Percentiles rank a stretch among this genome's conserved stretches.
These are phyloP conservation scores for Quercus alba DNA, from an alignment of 306 rosid species.

Conservation along the genomic window DNA sequence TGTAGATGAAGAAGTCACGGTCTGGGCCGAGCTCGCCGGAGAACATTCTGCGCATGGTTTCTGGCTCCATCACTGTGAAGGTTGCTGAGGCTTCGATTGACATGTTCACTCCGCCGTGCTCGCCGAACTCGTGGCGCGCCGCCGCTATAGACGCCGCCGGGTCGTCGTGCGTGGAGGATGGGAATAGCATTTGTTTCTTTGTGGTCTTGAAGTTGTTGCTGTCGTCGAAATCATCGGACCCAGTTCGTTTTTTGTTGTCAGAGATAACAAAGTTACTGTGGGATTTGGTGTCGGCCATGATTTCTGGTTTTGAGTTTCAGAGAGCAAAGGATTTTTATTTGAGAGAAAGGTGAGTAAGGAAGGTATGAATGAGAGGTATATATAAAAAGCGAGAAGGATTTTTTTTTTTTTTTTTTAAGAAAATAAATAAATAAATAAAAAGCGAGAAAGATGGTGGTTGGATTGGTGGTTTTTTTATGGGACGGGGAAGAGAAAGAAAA, in stretches of 20 bases:
- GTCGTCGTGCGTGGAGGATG: constrained; percentile 16
- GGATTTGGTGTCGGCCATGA: constrained; percentile 45
- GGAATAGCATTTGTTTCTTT: constrained; percentile 39
- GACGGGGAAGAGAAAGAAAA: no score
- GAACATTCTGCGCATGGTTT: constrained; percentile 85
- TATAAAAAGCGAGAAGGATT: no score
- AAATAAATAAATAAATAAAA: no score
- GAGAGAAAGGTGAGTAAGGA: no score
- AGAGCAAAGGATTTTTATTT: no score
- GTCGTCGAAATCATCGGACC: constrained; percentile 26
- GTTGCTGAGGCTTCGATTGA: constrained; percentile 98
- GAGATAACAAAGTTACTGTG: constrained; percentile 12
- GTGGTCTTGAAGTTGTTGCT: not conserved
- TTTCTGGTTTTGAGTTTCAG: not conserved
- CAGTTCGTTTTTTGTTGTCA: constrained; percentile 34
- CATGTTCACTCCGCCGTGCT: constrained; percentile 99
- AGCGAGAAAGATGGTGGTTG: no score
- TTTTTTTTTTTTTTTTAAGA: not conserved
- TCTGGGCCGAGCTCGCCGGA: constrained; percentile 88
- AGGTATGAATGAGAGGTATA: no score
- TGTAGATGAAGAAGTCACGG: constrained; percentile 83
- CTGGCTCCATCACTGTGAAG: constrained; percentile 97
- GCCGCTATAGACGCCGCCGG: constrained; percentile 75
- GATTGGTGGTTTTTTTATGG: no score
- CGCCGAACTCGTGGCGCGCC: constrained; percentile 91